A percentile compares a stretch with the other conserved stretches of the same genome.
Evolutionary conservation across 1,284 basidiomycete genomes (phyloP).

Genomic region (Cutaneotrichosporon daszewskae): DNA sequence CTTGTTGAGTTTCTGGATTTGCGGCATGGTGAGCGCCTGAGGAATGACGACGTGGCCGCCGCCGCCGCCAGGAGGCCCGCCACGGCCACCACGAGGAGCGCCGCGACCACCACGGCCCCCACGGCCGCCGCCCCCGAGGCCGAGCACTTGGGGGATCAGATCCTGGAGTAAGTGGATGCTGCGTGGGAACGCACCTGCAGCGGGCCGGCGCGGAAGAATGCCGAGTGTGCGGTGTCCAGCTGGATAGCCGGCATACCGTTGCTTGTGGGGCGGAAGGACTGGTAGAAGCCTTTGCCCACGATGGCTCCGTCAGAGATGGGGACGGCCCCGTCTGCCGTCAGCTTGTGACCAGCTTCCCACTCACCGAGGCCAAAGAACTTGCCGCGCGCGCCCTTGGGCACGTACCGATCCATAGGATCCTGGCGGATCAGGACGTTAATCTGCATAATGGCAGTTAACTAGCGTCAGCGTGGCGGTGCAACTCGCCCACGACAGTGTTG

Average conservation of each 20-base stretch:
- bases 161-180: slow-evolving; percentile 17
- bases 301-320: slow-evolving; percentile 37
- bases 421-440: slow-evolving; percentile 44
- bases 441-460: slow-evolving; percentile 41
- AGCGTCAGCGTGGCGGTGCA: neutral
- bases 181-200: slow-evolving; percentile 26
- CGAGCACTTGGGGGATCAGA: slow-evolving; percentile 31
- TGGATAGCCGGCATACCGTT: slow-evolving; percentile 30
- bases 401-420: slow-evolving; percentile 30
- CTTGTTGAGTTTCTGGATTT: slow-evolving; percentile 36
- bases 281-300: slow-evolving; percentile 44
- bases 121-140: slow-evolving; percentile 30
- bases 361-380: slow-evolving; percentile 39
- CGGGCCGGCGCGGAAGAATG: slow-evolving; percentile 40
- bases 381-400: slow-evolving; percentile 42
- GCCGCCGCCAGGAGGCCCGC: slow-evolving; percentile 19
- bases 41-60: slow-evolving; percentile 17
- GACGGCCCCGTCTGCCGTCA: slow-evolving; percentile 24
- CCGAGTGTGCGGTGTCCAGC: slow-evolving; percentile 46
- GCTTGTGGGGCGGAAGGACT: slow-evolving; percentile 40
- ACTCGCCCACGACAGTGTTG: slow-evolving; percentile 26
- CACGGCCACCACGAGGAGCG: slow-evolving; percentile 23
- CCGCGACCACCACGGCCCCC: slow-evolving; percentile 27
- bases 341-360: slow-evolving; percentile 1
- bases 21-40: slow-evolving; percentile 22